Base-by-base conservation (phyloP, 139 green algal genomes). In the Parachlorella kessleri region DNA sequence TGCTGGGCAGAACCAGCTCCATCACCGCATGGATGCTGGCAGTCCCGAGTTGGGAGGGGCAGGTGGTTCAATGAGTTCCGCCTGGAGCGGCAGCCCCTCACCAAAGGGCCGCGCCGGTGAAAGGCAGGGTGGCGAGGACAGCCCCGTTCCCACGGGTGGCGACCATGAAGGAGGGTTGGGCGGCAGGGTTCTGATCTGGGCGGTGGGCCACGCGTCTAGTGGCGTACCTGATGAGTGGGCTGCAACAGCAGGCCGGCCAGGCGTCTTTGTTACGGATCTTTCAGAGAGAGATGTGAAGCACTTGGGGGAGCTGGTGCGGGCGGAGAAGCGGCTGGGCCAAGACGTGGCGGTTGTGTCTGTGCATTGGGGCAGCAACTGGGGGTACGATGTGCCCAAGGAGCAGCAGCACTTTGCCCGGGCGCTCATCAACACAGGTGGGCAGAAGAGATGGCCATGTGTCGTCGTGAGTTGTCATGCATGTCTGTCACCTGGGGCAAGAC, bases 361-460 rank as follows among this genome's bases (percentile, higher is more conserved):
- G 30, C 73, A 79, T n/a, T 80, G 75, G 64, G 65, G 75, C 32
- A 53, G 40, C 64, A 81, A 81, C 75, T 81, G 75, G 75, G 75
- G 75, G 18, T 81, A 48, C 4, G 37, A n/a, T 0, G 66, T 81
- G 35, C 66, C 75, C 0, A 9, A 26, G 8, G 66, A 75, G 75
- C 75, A 81, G 66, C 75, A 66, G 65, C 53, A 48, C 35, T 81
- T 81, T 70, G 75, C 75, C 3, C 66, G 48, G 14, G 66, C 75
- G 8, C 66, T 81, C 18, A 70, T 81, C 3, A 66, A 81, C 28
- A 21, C 54, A 28, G 75, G 75, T 75, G 75, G 33, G 64, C 14
- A 8, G 8, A 30, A 6, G 14, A 14, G 7, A 5, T 2, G 38
- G 24, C 24, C 10, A 30, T 23, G 63, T 28, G 63, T 6, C n/a